Evolutionary conservation across 345 rosid species (phyloP).

Genomic region (Hibiscus syriacus): DNA sequence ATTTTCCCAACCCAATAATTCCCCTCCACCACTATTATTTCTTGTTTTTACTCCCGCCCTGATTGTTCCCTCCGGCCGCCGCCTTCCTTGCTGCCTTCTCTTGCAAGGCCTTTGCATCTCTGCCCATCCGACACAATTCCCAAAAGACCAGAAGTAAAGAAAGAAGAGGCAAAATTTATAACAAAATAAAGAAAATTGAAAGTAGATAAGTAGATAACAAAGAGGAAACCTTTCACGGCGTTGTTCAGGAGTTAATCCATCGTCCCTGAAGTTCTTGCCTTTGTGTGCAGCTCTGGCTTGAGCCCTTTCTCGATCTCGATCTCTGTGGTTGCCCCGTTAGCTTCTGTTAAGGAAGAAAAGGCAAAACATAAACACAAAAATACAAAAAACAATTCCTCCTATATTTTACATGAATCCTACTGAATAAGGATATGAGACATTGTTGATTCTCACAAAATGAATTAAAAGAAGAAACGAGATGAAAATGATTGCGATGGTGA

Average conservation of each 20-base stretch:
- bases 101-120: constrained; percentile 89
- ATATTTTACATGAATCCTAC: too few species aligned
- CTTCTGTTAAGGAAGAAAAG: constrained; percentile 30
- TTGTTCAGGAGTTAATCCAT: constrained; percentile 78
- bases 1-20: constrained; percentile 1
- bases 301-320: constrained; percentile 76
- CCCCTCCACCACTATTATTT: constrained; percentile 31
- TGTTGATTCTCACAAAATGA: too few species aligned
- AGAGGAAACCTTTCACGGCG: constrained; percentile 62
- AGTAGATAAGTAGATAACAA: too few species aligned
- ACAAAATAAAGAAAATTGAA: background rate
- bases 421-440: too few species aligned
- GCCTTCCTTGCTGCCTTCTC: constrained; percentile 86
- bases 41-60: constrained; percentile 25
- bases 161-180: background rate
- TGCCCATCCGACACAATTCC: constrained; percentile 2
- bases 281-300: too few species aligned
- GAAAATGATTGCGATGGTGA: too few species aligned
- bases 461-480: too few species aligned
- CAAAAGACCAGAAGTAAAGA: background rate
- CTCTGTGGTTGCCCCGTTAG: constrained; percentile 77
- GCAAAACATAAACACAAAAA: too few species aligned
- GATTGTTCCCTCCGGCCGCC: constrained; percentile 32
- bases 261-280: constrained; percentile 33
- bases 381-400: too few species aligned